A percentile compares a stretch with the other conserved stretches of the same genome.
These are phyloP conservation scores for Prosopis cineraria DNA, from an alignment of 306 rosid species.

Conservation along the genomic window DNA sequence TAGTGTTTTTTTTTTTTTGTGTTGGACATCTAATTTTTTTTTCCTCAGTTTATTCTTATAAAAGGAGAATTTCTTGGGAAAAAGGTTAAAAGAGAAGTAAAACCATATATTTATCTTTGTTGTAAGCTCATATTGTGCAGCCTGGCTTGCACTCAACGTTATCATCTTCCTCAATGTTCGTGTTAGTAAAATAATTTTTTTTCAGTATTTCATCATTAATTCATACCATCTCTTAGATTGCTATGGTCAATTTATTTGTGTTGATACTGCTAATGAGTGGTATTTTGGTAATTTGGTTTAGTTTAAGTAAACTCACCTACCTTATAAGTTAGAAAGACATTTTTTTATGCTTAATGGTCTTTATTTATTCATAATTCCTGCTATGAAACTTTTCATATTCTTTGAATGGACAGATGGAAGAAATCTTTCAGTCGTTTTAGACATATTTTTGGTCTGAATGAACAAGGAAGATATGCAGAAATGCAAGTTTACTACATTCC, in stretches of 20 bases:
- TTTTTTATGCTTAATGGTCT: slow-evolving; percentile 17
- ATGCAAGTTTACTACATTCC: slow-evolving; percentile 57
- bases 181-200: not conserved
- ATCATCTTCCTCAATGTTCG: slow-evolving; percentile 5
- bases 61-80: not conserved
- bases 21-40: not conserved
- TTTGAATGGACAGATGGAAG: slow-evolving; percentile 66
- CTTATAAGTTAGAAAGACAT: slow-evolving; percentile 1
- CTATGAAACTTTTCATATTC: slow-evolving; percentile 32
- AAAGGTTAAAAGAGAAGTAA: not conserved
- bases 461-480: slow-evolving; percentile 48
- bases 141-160: not conserved
- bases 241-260: not conserved
- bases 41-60: not conserved
- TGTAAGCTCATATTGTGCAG: slow-evolving; percentile 9
- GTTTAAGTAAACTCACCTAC: slow-evolving; percentile 10
- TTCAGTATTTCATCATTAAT: slow-evolving; percentile 10
- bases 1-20: not conserved
- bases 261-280: not conserved
- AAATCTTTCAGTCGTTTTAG: slow-evolving; percentile 69
- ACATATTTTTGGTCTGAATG: slow-evolving; percentile 64
- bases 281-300: not conserved
- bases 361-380: slow-evolving; percentile 22
- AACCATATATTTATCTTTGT: not conserved
- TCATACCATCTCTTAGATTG: slow-evolving; percentile 26